Percentiles rank a stretch among this genome's conserved stretches.
Evolutionary conservation across 176 grass and related monocot genomes (phyloP).

Genomic region (Tillandsia fasciculata): DNA sequence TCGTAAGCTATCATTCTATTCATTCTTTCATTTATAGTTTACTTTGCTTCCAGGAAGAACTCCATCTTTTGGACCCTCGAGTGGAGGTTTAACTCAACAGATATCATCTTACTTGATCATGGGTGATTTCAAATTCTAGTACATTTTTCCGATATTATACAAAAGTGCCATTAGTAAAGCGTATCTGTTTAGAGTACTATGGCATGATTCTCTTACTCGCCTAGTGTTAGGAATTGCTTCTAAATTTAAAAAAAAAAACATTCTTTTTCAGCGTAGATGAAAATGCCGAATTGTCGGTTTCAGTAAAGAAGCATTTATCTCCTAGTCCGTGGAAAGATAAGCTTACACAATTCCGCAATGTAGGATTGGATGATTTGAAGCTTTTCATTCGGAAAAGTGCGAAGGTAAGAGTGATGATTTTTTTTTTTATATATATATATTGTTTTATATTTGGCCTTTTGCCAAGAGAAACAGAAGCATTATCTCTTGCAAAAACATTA

Average conservation of each 20-base stretch:
- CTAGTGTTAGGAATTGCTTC: background rate
- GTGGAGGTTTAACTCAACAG: slow-evolving; percentile 63
- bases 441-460: background rate
- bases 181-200: background rate
- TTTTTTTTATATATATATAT: background rate
- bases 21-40: slow-evolving; percentile 11
- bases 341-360: slow-evolving; percentile 52
- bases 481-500: too few species aligned
- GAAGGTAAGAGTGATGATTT: slow-evolving; percentile 41
- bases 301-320: slow-evolving; percentile 62
- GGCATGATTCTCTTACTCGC: background rate
- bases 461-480: background rate
- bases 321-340: slow-evolving; percentile 83
- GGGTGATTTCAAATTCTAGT: slow-evolving; percentile 26
- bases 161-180: background rate
- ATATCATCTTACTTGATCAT: slow-evolving; percentile 58
- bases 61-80: slow-evolving; percentile 84
- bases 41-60: slow-evolving; percentile 37
- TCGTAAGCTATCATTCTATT: background rate
- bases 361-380: slow-evolving; percentile 46
- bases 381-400: slow-evolving; percentile 66
- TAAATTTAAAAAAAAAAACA: background rate
- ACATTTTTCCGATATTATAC: background rate
- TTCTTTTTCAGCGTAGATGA: slow-evolving; percentile 66
- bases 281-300: slow-evolving; percentile 39